phyloP scores from a whole-genome alignment of 192 early-diverging fungal genomes.

The Backusella luteola region DNA sequence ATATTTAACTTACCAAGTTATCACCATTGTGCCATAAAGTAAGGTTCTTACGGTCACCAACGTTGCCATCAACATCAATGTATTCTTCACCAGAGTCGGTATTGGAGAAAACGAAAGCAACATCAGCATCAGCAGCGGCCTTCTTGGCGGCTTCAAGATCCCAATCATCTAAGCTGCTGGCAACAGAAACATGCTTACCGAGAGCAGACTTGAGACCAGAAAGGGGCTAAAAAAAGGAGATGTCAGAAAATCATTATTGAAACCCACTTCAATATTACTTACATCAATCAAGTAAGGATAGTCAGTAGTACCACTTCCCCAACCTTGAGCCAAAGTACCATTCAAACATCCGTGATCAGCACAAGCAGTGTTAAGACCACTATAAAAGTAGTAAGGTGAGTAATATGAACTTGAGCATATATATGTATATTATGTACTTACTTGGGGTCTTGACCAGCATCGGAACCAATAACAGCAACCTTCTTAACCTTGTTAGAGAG shows the following conservation, averaged over 20 bases:
- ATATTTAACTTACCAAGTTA: slow-evolving; percentile 34
- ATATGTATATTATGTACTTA: slow-evolving; percentile 4
- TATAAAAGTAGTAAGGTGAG: background rate
- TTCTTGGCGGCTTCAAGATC: slow-evolving; percentile 3
- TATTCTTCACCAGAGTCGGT: slow-evolving; percentile 32
- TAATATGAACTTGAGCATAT: background rate
- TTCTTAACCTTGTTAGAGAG: background rate
- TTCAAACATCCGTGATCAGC: slow-evolving; percentile 15
- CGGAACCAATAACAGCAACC: slow-evolving; percentile 30
- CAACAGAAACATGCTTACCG: slow-evolving; percentile 17
- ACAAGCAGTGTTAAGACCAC: slow-evolving; percentile 11
- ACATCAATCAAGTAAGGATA: slow-evolving; percentile 30
- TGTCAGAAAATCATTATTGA: background rate
- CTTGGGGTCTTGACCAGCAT: slow-evolving; percentile 21
- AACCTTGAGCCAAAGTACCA: slow-evolving; percentile 27
- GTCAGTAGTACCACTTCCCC: slow-evolving; percentile 27
- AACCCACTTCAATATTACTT: slow-evolving; percentile 3
- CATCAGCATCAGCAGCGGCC: slow-evolving; percentile 34
- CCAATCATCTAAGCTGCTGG: slow-evolving; percentile 10
- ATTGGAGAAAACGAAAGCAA: slow-evolving; percentile 43
- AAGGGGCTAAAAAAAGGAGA: slow-evolving; percentile 11
- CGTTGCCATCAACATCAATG: slow-evolving; percentile 46
- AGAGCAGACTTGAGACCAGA: slow-evolving; percentile 16
- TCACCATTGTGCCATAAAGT: slow-evolving; percentile 59
- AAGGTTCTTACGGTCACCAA: slow-evolving; percentile 58